Conservation (phyloP, 495 filamentous ascomycete genomes). For the Neurospora sp. region DNA sequence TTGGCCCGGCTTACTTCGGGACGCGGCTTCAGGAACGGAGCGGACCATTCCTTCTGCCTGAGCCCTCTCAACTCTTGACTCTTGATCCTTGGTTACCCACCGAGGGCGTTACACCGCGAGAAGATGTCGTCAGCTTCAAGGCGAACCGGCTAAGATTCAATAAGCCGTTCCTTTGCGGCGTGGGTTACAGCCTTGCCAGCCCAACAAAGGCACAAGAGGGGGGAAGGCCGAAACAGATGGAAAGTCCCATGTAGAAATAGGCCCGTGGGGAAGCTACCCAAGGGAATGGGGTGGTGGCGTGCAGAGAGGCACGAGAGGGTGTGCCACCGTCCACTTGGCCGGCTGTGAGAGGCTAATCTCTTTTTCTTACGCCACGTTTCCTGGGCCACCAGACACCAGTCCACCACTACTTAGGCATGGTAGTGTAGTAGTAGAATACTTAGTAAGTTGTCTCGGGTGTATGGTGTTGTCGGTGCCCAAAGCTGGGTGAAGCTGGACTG, state of each 20-base stretch:
- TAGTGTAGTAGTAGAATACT: neutral
- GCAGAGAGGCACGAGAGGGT: constrained; percentile 1
- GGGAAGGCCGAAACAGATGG: neutral
- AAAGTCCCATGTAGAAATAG: neutral
- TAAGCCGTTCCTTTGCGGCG: neutral
- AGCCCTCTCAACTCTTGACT: neutral
- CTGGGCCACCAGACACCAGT: constrained; percentile 7
- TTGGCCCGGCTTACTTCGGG: neutral
- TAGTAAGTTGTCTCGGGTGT: neutral
- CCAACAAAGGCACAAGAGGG: neutral
- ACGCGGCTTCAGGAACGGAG: neutral
- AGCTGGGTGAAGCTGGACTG: neutral
- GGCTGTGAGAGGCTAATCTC: constrained; percentile 23
- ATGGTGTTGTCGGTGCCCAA: neutral
- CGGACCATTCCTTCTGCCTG: neutral
- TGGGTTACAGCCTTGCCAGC: neutral
- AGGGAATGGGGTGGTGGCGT: constrained; percentile 11
- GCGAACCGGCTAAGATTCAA: neutral
- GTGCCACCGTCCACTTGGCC: constrained; percentile 21
- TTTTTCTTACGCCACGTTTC: neutral
- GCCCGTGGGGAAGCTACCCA: constrained; percentile 5
- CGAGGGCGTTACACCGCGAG: neutral
- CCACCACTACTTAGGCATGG: neutral
- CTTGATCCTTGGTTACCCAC: neutral
- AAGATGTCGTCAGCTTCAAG: neutral